Base-by-base conservation (phyloP, 495 filamentous ascomycete genomes). In the Aspergillus haitiensis region DNA sequence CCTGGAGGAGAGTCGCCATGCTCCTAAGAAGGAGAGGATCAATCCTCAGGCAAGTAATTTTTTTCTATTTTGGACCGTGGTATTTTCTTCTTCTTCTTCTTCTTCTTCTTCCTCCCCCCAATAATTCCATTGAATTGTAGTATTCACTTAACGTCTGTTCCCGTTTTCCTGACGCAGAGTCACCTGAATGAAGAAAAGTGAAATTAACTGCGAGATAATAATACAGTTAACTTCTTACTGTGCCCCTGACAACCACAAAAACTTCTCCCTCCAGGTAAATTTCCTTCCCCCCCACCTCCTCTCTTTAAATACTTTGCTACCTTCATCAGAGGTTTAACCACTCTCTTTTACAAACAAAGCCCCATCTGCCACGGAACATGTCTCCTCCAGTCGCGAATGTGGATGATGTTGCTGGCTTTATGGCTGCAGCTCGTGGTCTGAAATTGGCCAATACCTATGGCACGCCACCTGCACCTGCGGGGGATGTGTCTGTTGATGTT, bases 341-440 rank as follows among this genome's bases (percentile, higher is more conserved):
- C n/a, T 37, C 33, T 8, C 37, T 16, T 7, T 9, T 36, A 46
- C 48, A 21, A 12, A 33, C 1, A 32, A 58, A 32, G 40, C 9
- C 15, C 18, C 15, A 52, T 11, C 52, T 37, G 13, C 13, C 11
- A 60, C 48, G 21, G 1, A 27, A 27, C 13, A 66, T 64, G 64
- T 33, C n/a, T 54, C 18, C 52, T 55, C 27, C 46, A 15, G 12
- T 64, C 27, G 64, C 63, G 15, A 46, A 68, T 44, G 49, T 70
- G 10, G 66, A 70, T 51, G 68, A 70, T 47, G 62, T 66, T 10
- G 63, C 57, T 51, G 66, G 55, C 49, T 70, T 70, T 34, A 63
- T 70, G 64, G 63, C 57, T 15, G 68, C 68, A 48, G 68, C 61
- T 50, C 65, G 67, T 47, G 16, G 57, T 36, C 37, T 61, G 16